Conservation (phyloP, 1,284 basidiomycete species). For the Ceratobasidium sp. region DNA sequence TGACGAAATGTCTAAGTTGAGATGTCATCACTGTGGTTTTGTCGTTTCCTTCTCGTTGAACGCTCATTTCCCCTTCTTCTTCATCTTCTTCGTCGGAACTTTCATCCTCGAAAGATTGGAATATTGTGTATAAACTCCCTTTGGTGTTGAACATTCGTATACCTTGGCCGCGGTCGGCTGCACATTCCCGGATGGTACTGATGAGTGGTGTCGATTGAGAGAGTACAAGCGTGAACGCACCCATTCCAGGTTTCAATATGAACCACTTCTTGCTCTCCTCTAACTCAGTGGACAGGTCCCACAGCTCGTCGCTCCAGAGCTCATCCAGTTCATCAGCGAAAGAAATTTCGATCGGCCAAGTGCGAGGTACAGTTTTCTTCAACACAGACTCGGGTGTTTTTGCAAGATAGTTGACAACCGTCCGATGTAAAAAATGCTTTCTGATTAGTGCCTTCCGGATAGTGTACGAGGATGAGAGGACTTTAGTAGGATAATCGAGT, state of each 20-base stretch:
- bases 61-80: constrained; percentile 45
- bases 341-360: constrained; percentile 89
- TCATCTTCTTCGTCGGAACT: constrained; percentile 59
- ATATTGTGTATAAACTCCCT: constrained; percentile 78
- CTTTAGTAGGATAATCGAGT: constrained; percentile 58
- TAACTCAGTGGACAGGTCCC: constrained; percentile 71
- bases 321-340: constrained; percentile 97
- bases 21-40: constrained; percentile 78
- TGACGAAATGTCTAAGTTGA: constrained; percentile 95
- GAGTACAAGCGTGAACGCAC: background rate
- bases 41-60: constrained; percentile 46
- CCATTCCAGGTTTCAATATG: constrained; percentile 97
- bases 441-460: constrained; percentile 94
- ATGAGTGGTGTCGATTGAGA: too few species aligned
- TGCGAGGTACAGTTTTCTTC: constrained; percentile 70
- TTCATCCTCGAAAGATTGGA: constrained; percentile 82
- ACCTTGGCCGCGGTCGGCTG: constrained; percentile 89
- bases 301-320: constrained; percentile 92
- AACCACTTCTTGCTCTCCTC: constrained; percentile 71
- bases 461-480: constrained; percentile 85
- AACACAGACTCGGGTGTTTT: constrained; percentile 74
- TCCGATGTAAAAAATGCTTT: constrained; percentile 90
- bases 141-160: constrained; percentile 90
- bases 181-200: background rate
- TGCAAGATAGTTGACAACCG: constrained; percentile 75